Base-by-base conservation (phyloP, 164 flowering plant species). In the Santalum album region DNA sequence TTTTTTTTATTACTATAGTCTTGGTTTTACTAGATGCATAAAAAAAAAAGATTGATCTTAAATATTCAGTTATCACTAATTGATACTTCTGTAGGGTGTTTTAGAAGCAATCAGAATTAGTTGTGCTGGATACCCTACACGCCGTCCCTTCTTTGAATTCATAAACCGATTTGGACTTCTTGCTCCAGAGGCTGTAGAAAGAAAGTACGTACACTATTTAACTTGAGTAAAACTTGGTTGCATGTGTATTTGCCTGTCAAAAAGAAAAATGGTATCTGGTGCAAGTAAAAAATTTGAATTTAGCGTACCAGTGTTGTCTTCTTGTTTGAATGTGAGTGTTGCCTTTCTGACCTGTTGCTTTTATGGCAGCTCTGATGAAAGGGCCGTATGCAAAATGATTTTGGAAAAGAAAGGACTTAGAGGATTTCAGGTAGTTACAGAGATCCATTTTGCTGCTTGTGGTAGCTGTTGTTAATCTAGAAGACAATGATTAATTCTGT, bases 21-120 rank as follows among this genome's bases (percentile, higher is more conserved):
- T 25, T 20, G 22, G 12, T 7, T 39, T 20, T 36, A 11, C 12
- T 43, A 4, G 32, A 12, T 29, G 34, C 9, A 9, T 4, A 29
- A 9, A 4, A 29, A 29, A 29, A 3, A 3, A 3, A 43, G 47
- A 43, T 43, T 43, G 14, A 32, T 51, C 46, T 27, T 19, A 18
- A 18, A 7, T 32, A 17, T 17, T 43, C 25, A 16, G 12, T 24
- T 63, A 19, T 25, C 9, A 18, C 42, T 56, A 26, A 56, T 25
- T 11, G 18, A 51, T 65, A 14, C 46, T 46, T 24, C 10, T 73
- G 25, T 60, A 84, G 91, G 91, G 91, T 73, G 91, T 84, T 60
- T 48, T 84, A 60, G 91, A 84, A 72, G 91, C 91, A 52, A 84
- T 84, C 64, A 71, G 91, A 68, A 84, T 84, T 57, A 84, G 91